Evolutionary conservation across 1,284 basidiomycete species (phyloP), one percentile per base, ranked within the genome.

Genomic region (Hymenochaete sp.): DNA sequence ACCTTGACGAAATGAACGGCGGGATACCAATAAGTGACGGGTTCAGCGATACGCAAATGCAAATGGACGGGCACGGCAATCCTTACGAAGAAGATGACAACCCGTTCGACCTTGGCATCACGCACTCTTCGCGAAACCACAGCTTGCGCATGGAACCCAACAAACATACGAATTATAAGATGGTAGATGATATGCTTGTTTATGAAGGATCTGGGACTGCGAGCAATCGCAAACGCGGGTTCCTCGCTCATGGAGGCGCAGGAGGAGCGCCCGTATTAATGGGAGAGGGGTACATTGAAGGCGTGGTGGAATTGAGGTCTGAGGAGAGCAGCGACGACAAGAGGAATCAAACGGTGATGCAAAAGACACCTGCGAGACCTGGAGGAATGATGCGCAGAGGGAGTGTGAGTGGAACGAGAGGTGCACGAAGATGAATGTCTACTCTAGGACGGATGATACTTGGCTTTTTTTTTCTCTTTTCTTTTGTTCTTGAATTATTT

Each of bases 181-280:
- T n/a, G n/a, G n/a, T n/a, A n/a, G n/a, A n/a, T n/a, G n/a, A n/a
- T n/a, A n/a, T n/a, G n/a, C n/a, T n/a, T n/a, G n/a, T n/a, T n/a
- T n/a, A n/a, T n/a, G n/a, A n/a, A n/a, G n/a, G n/a, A n/a, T n/a
- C n/a, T n/a, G n/a, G n/a, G n/a, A n/a, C n/a, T n/a, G n/a, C n/a
- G 35, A 67, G 67, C 54, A 73, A 67, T 46, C 73, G 68, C 53
- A 65, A 61, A 21, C 62, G 58, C 10, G 79, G 80, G 2, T 87
- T 82, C 50, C 61, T 85, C n/a, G 78, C 81, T 8, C 75, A 75
- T 55, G 83, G 83, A 13, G 83, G 84, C 1, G 81, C 70, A 6
- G 82, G 77, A 21, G 82, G 83, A 2, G 47, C 55, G 1, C 77
- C 82, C 5, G 76, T 86, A 7, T 73, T 77, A 47, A 77, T 84